These are phyloP conservation scores for Dysphania ambrosioides DNA, from an alignment of 148 eudicot genomes.

Conservation along the genomic window DNA sequence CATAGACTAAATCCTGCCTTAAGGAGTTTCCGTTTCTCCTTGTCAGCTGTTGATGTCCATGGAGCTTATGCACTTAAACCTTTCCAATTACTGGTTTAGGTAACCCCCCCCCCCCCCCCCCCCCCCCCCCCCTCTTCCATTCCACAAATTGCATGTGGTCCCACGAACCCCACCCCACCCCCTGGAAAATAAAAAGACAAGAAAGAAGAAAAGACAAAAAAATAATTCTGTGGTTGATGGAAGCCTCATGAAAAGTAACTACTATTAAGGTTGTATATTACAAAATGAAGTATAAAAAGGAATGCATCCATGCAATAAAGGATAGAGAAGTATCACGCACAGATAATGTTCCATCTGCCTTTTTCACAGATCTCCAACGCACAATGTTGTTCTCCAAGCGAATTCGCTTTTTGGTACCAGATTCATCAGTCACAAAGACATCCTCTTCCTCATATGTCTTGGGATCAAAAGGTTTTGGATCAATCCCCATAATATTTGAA, in stretches of 20 bases:
- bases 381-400: slow-evolving; percentile 91
- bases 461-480: slow-evolving; percentile 90
- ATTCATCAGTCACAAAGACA: slow-evolving; percentile 83
- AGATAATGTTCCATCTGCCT: slow-evolving; percentile 63
- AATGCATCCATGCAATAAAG: not conserved
- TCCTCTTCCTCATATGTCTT: slow-evolving; percentile 88
- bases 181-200: not conserved
- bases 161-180: not conserved
- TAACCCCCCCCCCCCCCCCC: too few species aligned
- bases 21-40: not conserved
- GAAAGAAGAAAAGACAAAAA: too few species aligned
- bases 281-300: not conserved
- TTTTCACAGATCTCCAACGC: slow-evolving; percentile 83
- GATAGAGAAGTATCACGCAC: slow-evolving; percentile 45
- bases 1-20: not conserved
- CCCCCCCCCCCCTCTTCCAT: not conserved
- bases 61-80: not conserved
- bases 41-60: not conserved
- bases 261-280: not conserved
- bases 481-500: slow-evolving; percentile 97
- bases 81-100: not conserved
- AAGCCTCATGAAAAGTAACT: not conserved
- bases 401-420: slow-evolving; percentile 84
- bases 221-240: too few species aligned
- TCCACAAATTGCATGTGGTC: not conserved